A percentile compares a stretch with the other conserved stretches of the same genome.
These are phyloP conservation scores for Tolypocladium sp. DNA, from an alignment of 2,329 filamentous ascomycete species.

Conservation along the genomic window DNA sequence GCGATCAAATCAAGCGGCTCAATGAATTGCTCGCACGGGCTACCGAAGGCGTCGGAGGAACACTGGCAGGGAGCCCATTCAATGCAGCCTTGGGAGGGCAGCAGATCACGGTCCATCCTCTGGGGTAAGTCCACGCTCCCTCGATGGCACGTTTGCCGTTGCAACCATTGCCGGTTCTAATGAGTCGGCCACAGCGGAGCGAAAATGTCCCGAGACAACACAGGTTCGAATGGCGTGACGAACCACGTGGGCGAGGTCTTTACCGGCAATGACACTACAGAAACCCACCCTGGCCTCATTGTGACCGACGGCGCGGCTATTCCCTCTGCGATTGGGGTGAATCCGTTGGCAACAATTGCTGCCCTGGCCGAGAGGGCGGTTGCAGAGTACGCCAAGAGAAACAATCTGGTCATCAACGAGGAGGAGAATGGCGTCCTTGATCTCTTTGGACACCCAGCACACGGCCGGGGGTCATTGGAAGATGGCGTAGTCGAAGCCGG, in stretches of 20 bases:
- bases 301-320: constrained; percentile 54
- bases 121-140: constrained; percentile 27
- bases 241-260: constrained; percentile 56
- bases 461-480: constrained; percentile 10
- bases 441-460: constrained; percentile 42
- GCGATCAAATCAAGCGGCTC: constrained; percentile 43
- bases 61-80: constrained; percentile 49
- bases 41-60: constrained; percentile 50
- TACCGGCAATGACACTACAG: constrained; percentile 33
- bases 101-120: constrained; percentile 57
- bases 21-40: constrained; percentile 43
- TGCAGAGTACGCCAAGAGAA: constrained; percentile 34
- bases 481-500: background rate
- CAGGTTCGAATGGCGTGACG: constrained; percentile 45
- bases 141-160: background rate
- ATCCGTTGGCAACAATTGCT: constrained; percentile 61
- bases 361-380: constrained; percentile 58
- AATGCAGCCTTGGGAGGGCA: constrained; percentile 45
- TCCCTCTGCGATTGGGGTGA: constrained; percentile 53
- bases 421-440: constrained; percentile 39
- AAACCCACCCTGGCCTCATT: constrained; percentile 48
- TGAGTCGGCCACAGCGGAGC: constrained; percentile 39
- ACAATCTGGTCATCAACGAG: constrained; percentile 33
- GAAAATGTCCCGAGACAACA: constrained; percentile 51
- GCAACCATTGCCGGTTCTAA: background rate